Evolutionary conservation across 768 basidiomycete species (phyloP), one percentile per base, ranked within the genome.

Genomic region (Obba rivulosa): DNA sequence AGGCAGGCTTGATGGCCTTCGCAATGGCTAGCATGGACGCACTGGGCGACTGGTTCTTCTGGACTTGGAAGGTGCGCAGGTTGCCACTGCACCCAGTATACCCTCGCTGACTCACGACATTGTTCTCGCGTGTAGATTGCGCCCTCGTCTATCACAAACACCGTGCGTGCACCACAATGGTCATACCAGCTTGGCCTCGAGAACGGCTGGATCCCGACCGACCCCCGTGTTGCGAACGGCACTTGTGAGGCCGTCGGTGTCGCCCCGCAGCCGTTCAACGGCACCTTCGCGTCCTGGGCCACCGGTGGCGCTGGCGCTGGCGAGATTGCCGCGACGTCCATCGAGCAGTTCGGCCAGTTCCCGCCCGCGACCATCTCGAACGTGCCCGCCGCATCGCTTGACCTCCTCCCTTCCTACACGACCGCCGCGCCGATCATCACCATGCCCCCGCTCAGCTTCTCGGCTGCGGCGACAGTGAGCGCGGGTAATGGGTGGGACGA

Each of bases 121-220:
- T 31, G 13, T 31, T 41, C n/a, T 16, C 34, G 11, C 21, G 13
- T 22, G 13, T 55, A 71, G 72, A 78, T 85, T 46, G 83, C 81
- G 40, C 75, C 74, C 53, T 78, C 77, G 1, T 69, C 73, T 17
- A 59, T 69, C 13, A 66, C 73, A 28, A 74, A 74, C 48, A 68
- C 55, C 3, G 70, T 80, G 7, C 66, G 73, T 50, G 61, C 76
- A 9, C 80, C 82, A 3, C 70, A 81, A 43, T 87, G 85, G 85
- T 80, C 79, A 24, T 86, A 85, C 70, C 67, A 79, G 59, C 78
- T 83, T 63, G 74, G 79, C 9, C 78, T 91, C 42, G 69, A 78
- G 50, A 69, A 85, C 46, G 89, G 89, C 23, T 90, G 83, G 80
- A 80, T 90, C 43, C 86, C 89, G 16, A 59, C 66, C 1, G 83